Percentiles rank a stretch among this genome's conserved stretches.
Conservation (phyloP, 805 yeast species). For the Pichia cabralensis region DNA sequence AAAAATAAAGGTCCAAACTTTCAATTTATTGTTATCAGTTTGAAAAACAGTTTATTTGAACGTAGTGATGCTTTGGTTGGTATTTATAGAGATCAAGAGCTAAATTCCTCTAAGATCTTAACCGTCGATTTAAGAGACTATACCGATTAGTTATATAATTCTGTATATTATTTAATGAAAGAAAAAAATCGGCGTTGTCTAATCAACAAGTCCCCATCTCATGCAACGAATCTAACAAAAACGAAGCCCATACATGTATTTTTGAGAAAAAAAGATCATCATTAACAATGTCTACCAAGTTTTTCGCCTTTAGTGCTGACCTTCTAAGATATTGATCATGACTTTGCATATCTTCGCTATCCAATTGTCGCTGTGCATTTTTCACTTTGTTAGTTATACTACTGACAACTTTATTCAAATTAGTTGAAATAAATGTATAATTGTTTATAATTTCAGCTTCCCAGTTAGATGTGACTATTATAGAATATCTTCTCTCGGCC, state of each 20-base stretch:
- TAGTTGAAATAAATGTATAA: constrained; percentile 42
- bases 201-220: neutral
- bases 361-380: constrained; percentile 1
- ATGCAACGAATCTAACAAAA: constrained; percentile 29
- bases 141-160: constrained; percentile 20
- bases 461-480: constrained; percentile 47
- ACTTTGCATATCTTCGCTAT: constrained; percentile 21
- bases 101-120: constrained; percentile 62
- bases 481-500: constrained; percentile 56
- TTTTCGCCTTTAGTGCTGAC: constrained; percentile 44
- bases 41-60: constrained; percentile 81
- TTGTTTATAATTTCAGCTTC: constrained; percentile 42
- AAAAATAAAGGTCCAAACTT: constrained; percentile 65
- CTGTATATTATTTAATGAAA: neutral
- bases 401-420: constrained; percentile 30
- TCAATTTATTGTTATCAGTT: constrained; percentile 88
- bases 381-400: constrained; percentile 26
- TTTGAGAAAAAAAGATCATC: constrained; percentile 46
- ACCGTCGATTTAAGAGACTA: constrained; percentile 64
- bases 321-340: constrained; percentile 51
- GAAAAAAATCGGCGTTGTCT: neutral
- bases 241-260: constrained; percentile 56
- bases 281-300: constrained; percentile 42
- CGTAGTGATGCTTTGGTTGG: constrained; percentile 88
- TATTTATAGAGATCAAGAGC: constrained; percentile 71